Base-by-base conservation (phyloP, 2,329 filamentous ascomycete genomes). In the Paramyrothecium roridum region DNA sequence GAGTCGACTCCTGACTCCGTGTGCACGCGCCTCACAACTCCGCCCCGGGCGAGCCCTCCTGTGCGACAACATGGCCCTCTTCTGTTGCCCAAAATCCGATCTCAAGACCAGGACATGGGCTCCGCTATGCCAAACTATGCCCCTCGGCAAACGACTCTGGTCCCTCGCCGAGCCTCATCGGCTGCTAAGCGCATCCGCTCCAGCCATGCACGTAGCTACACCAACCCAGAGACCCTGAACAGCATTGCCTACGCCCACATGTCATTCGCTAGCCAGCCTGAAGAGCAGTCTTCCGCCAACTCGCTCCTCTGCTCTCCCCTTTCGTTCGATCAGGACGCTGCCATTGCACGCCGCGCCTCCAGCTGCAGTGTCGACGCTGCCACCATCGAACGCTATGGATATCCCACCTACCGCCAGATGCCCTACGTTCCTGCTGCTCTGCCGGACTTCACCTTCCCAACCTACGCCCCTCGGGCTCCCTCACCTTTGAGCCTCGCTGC, bases 51-150 rank as follows among this genome's bases (percentile, higher is more conserved):
- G 53, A 80, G 82, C 60, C 89, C 89, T 34, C 89, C 90, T 57
- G 83, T 93, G 63, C 83, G 87, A 58, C 88, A 91, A 58, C 88
- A 92, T 74, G 90, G 91, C 52, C 90, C 91, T 52, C 78, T 91
- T 50, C 78, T 96, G 57, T 80, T 96, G 33, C 91, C 91, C 67
- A 95, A 92, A 80, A 93, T 96, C 75, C 84, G 91, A 58, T 84
- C 84, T 45, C 91, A 95, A 74, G 91, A 96, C 74, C 89, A 93
- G 73, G 81, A 87, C 58, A 83, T 91, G 58, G 84, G 87, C 61
- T 82, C 82, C 45, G 30, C 21, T 19, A 16, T 80, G 48, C 73
- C 80, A 61, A 59, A 30, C 58, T 71, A 63, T 74, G 67, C 62
- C 78, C 70, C 61, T 70, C 60, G 57, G 63, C 62, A 52, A 68